These are phyloP conservation scores for Eimeria acervulina DNA, from an alignment of 169 alveolate species.

Conservation along the genomic window DNA sequence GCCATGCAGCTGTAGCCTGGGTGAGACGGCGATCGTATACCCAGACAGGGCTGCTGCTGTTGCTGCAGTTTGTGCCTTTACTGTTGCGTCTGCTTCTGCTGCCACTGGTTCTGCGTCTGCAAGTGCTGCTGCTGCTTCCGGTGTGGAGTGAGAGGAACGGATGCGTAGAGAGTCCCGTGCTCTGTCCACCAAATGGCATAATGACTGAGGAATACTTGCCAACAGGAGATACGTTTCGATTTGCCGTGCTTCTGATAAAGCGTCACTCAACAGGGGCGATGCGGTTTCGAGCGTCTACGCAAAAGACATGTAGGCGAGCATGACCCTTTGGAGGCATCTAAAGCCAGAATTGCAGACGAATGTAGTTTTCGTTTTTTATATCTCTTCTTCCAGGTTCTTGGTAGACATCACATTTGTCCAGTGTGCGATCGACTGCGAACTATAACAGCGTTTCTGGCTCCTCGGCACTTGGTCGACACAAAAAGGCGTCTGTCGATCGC, in stretches of 20 bases:
- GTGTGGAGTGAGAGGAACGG: no score
- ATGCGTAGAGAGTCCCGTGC: background rate
- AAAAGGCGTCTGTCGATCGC: background rate
- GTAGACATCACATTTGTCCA: background rate
- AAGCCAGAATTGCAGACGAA: no score
- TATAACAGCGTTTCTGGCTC: background rate
- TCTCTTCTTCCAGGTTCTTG: background rate
- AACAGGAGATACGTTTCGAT: background rate
- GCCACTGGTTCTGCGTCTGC: no score
- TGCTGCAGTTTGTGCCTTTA: no score
- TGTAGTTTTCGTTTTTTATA: background rate
- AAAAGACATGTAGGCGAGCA: no score
- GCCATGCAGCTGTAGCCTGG: no score
- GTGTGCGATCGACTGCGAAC: background rate
- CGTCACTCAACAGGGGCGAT: background rate
- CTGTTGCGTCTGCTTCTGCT: no score
- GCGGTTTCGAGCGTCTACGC: background rate
- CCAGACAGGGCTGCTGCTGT: no score
- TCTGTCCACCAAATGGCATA: background rate
- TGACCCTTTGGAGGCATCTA: no score
- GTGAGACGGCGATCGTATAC: no score
- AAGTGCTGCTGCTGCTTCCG: no score
- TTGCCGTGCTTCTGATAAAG: background rate
- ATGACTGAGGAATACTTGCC: background rate
- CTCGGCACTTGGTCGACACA: background rate